Base-by-base conservation (phyloP, 2,329 filamentous ascomycete genomes). In the Setomelanomma holmii region DNA sequence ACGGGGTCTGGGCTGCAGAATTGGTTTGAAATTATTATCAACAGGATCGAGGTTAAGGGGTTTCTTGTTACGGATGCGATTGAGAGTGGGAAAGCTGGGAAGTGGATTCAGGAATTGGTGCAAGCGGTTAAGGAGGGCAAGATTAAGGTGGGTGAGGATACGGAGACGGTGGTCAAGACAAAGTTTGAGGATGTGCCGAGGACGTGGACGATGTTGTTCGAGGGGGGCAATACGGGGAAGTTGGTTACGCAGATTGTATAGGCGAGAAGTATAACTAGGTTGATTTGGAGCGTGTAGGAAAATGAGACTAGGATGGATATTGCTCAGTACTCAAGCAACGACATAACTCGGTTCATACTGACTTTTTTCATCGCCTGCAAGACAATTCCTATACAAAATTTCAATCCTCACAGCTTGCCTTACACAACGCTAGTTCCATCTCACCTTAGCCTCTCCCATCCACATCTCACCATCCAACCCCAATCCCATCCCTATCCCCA, bases 151-250 rank as follows among this genome's bases (percentile, higher is more conserved):
- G 71, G 73, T 0, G 69, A 75, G 30, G 77, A 80, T 49, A 76
- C 67, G 40, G 79, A 82, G 73, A 81, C 78, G 21, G 63, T 82
- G 5, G 75, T 82, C 3, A 70, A 76, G 34, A 74, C 76, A 0
- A 69, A 64, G 49, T 82, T 82, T 59, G 80, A 82, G 59, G 76
- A 80, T 48, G 64, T 82, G 7, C 80, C 79, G 1, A 75, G 75
- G 65, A 80, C 78, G 20, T 82, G 80, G 80, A 63, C 74, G 58
- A 72, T 75, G 71, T 60, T 82, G 58, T 82, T 82, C 52, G 65
- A 74, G 10, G 80, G 80, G 2, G 74, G 64, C 1, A 81, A 81
- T 59, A 76, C 71, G 41, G 79, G 79, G 16, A 82, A 82, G 69
- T 65, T 81, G 46, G 61, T 79, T 38, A 81, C 79, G 16, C 63